These are phyloP conservation scores for Grifola frondosa DNA, from an alignment of 1,284 basidiomycete species.

Conservation along the genomic window DNA sequence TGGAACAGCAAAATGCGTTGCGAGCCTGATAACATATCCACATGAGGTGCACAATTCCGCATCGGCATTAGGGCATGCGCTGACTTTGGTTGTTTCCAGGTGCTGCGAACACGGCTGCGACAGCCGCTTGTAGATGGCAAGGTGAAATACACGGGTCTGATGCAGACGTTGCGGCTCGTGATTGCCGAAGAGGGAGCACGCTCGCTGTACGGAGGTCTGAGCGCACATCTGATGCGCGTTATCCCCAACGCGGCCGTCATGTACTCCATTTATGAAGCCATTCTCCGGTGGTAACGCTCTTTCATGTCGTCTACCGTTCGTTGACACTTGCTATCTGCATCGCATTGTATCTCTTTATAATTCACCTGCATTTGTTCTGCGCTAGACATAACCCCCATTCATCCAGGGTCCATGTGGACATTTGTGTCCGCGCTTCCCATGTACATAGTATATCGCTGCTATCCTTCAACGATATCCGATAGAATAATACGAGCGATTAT, in stretches of 20 bases:
- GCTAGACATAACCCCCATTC: neutral
- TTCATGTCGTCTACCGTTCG: slow-evolving; percentile 2
- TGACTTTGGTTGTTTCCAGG: slow-evolving; percentile 47
- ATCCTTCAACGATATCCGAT: too few relatives aligned
- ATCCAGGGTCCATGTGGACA: neutral
- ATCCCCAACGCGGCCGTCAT: slow-evolving; percentile 97
- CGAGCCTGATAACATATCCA: slow-evolving; percentile 93
- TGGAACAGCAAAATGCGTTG: slow-evolving; percentile 91
- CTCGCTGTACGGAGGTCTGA: slow-evolving; percentile 89
- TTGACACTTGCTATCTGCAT: slow-evolving; percentile 18
- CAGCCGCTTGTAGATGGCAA: slow-evolving; percentile 79
- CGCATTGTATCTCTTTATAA: slow-evolving; percentile 15
- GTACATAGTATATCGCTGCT: too few relatives aligned
- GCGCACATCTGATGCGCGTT: slow-evolving; percentile 94
- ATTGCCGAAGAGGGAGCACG: slow-evolving; percentile 87
- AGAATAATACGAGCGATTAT: slow-evolving; percentile 1
- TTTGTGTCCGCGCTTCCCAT: too few relatives aligned
- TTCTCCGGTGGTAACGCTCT: slow-evolving; percentile 62
- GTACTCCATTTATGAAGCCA: slow-evolving; percentile 85
- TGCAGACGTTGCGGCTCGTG: slow-evolving; percentile 85
- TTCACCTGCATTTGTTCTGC: slow-evolving; percentile 11
- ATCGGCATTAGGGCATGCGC: neutral
- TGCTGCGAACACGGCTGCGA: slow-evolving; percentile 88
- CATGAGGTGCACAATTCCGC: slow-evolving; percentile 71
- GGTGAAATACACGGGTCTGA: slow-evolving; percentile 83